Base-by-base conservation (phyloP, 257 asterid species). In the Solanum virginianum region DNA sequence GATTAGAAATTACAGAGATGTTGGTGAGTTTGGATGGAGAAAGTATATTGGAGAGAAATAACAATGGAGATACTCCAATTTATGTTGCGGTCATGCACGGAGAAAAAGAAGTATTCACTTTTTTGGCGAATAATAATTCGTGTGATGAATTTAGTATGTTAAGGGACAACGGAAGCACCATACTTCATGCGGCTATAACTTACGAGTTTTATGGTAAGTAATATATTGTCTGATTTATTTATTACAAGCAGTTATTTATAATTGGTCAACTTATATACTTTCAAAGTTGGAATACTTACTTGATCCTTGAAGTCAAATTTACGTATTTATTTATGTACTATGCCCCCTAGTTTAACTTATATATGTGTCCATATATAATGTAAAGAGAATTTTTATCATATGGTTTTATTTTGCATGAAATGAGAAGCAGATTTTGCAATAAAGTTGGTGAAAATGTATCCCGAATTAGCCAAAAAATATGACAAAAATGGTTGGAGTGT, bases 21-120 rank as follows among this genome's bases (percentile, higher is more conserved):
- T 32, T 79, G 69, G 69, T 85, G 20, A 49, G 20, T 3, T 63
- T 16, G 51, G 29, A 85, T 1, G 20, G 16, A 0, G 66, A 12
- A 18, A 63, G 62, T 7, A 47, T 49, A 7, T 62, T 18, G 14
- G 59, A 26, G 54, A 11, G 62, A 4, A 75, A 84, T n/a, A 60
- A 29, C n/a, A 20, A 7, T 63, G 75, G 87, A 24, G 87, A 85
- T 65, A 85, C 84, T 7, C 80, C 87, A 7, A 56, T 85, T 62
- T 60, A 41, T 77, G 84, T 85, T 20, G 77, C 84, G 0, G 69
- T 80, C 29, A 24, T 24, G 3, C 10, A 24, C 3, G 84, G 80
- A 18, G 84, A 62, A 11, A 39, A 60, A 63, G 77, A 75, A 59
- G 87, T 57, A 8, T 84, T 84, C 16, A 6, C 54, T 18, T 43